Conservation (phyloP, 805 yeast genomes). For the Yamadazyma paraphyllophila region DNA sequence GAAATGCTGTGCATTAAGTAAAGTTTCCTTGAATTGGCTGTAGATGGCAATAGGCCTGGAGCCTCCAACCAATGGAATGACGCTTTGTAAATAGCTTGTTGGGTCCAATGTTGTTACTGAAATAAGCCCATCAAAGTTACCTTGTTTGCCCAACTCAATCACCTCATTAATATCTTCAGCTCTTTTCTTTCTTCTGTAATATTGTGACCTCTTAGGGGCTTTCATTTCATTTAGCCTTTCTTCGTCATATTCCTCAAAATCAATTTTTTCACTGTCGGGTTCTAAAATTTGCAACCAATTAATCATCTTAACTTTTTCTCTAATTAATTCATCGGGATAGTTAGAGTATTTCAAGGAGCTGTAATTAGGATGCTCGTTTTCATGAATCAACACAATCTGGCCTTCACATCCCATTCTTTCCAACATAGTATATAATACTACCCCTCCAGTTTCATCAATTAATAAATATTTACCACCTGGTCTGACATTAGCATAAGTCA, state of each 20-base stretch:
- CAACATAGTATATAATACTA: constrained; percentile 78
- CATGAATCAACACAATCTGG: constrained; percentile 71
- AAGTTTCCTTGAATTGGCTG: constrained; percentile 74
- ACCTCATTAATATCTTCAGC: constrained; percentile 49
- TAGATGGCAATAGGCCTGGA: constrained; percentile 85
- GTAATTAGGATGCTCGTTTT: constrained; percentile 87
- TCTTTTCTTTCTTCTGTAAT: constrained; percentile 62
- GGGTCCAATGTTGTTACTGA: constrained; percentile 72
- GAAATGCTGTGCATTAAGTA: constrained; percentile 71
- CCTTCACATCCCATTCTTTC: constrained; percentile 88
- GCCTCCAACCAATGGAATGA: constrained; percentile 71
- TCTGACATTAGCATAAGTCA: constrained; percentile 76
- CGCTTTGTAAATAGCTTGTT: constrained; percentile 57
- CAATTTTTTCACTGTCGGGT: constrained; percentile 61
- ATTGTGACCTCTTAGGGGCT: constrained; percentile 61
- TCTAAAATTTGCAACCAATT: constrained; percentile 79
- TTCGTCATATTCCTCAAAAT: constrained; percentile 45
- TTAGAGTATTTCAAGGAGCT: constrained; percentile 68
- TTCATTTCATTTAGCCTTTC: constrained; percentile 57
- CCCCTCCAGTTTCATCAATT: constrained; percentile 92
- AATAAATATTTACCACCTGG: constrained; percentile 89
- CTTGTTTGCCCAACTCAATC: constrained; percentile 47
- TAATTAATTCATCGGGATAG: constrained; percentile 51
- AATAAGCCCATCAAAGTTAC: constrained; percentile 72
- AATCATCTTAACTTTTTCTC: constrained; percentile 61